Percentiles rank a stretch among this genome's conserved stretches.
phyloP scores from a whole-genome alignment of 2,329 filamentous ascomycete species.

The Sporothrix mexicana region DNA sequence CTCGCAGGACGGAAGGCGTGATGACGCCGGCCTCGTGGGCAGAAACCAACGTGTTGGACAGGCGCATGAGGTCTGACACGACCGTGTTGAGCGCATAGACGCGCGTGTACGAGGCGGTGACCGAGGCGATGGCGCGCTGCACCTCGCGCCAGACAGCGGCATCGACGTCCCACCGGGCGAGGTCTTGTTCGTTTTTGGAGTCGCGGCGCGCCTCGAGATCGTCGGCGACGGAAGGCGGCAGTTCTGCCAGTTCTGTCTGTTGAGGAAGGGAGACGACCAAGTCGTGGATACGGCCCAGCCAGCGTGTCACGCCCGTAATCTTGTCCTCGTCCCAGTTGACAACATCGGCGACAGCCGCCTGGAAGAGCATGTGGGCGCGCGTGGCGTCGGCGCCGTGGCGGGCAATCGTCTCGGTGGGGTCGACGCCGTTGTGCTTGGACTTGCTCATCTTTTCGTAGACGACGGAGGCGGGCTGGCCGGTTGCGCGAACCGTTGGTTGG shows the following conservation, averaged over 20 bases:
- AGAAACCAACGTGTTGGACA: constrained; percentile 70
- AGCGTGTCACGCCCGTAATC: constrained; percentile 80
- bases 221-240: constrained; percentile 29
- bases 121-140: constrained; percentile 69
- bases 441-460: constrained; percentile 94
- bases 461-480: constrained; percentile 63
- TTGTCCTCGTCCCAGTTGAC: constrained; percentile 88
- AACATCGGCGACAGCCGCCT: constrained; percentile 81
- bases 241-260: too few relatives aligned
- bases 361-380: constrained; percentile 85
- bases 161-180: constrained; percentile 55
- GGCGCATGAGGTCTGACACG: constrained; percentile 79
- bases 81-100: constrained; percentile 83
- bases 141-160: constrained; percentile 66
- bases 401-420: constrained; percentile 73
- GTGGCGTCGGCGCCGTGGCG: constrained; percentile 84
- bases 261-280: constrained; percentile 51
- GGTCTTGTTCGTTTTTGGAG: constrained; percentile 40
- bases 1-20: constrained; percentile 53
- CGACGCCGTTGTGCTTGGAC: constrained; percentile 90
- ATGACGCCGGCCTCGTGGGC: constrained; percentile 49
- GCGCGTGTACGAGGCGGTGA: constrained; percentile 71
- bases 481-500: constrained; percentile 66
- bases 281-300: constrained; percentile 73
- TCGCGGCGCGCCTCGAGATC: constrained; percentile 37